Conservation (phyloP, 352 stramenopile species). For the Phytopythium oedochilum region DNA sequence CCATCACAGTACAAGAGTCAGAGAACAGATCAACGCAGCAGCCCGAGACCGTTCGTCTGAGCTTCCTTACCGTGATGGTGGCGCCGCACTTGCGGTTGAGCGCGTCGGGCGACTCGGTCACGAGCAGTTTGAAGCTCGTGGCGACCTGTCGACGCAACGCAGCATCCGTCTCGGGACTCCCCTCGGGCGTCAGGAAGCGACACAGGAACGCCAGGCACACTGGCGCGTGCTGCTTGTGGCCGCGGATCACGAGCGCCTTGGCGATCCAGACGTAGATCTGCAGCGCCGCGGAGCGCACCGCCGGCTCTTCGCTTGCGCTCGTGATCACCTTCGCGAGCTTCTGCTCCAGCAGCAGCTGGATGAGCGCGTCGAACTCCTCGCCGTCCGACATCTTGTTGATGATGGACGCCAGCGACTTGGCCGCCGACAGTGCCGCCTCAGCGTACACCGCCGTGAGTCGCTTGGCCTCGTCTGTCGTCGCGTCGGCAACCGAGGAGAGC, state of each 20-base stretch:
- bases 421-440: conserved; percentile 53
- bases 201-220: conserved; percentile 70
- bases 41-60: too few species aligned
- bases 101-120: conserved; percentile 75
- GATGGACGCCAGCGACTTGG: conserved; percentile 79
- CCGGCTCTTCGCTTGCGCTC: conserved; percentile 26
- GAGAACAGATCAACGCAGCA: too few species aligned
- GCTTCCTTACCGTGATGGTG: conserved; percentile 56
- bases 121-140: conserved; percentile 74
- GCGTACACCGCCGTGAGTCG: conserved; percentile 36
- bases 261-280: conserved; percentile 85
- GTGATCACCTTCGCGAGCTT: conserved; percentile 62
- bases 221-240: conserved; percentile 63
- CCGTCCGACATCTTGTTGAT: conserved; percentile 87
- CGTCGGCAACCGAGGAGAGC: neutral
- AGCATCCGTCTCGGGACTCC: conserved; percentile 13
- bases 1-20: conserved; percentile 1
- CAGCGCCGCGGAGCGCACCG: conserved; percentile 53
- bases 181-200: conserved; percentile 41
- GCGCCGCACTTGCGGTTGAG: conserved; percentile 83
- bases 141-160: conserved; percentile 67
- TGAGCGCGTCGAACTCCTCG: conserved; percentile 70
- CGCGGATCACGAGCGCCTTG: conserved; percentile 78
- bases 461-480: conserved; percentile 2
- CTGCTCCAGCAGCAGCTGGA: conserved; percentile 57